phyloP scores from a whole-genome alignment of 257 asterid genomes.

The Nicotiana tomentosiformis region DNA sequence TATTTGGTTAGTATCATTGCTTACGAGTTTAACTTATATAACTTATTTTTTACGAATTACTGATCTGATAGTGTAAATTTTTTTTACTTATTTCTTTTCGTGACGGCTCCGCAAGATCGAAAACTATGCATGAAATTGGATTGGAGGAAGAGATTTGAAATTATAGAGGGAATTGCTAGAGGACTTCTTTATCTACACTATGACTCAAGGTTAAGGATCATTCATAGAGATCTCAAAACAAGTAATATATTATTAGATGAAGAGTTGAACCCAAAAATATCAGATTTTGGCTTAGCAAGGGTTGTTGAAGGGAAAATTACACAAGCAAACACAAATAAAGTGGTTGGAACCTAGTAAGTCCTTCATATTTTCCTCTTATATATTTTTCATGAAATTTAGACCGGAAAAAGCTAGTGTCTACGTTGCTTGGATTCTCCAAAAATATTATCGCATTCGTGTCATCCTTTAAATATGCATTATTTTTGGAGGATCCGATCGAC shows the following conservation, averaged over 20 bases:
- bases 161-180: slow-evolving; percentile 5
- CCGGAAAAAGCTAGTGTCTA: background rate
- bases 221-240: slow-evolving; percentile 9
- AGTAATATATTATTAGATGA: slow-evolving; percentile 5
- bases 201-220: slow-evolving; percentile 1
- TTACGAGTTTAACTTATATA: too few species aligned
- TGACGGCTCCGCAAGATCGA: background rate
- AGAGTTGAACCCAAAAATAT: slow-evolving; percentile 4
- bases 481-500: too few species aligned
- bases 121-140: background rate
- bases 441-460: too few species aligned
- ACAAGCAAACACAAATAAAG: slow-evolving; percentile 6
- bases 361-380: background rate
- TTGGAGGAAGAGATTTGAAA: slow-evolving; percentile 3
- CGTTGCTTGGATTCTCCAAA: too few species aligned
- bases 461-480: too few species aligned
- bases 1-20: background rate
- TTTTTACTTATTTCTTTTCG: background rate
- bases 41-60: too few species aligned
- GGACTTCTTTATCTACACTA: slow-evolving; percentile 5
- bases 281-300: slow-evolving; percentile 7
- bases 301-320: slow-evolving; percentile 11
- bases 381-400: background rate
- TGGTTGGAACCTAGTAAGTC: slow-evolving; percentile 10
- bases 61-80: too few species aligned